Percentiles rank a stretch among this genome's conserved stretches.
phyloP scores from a whole-genome alignment of 108 stramenopile species.

The Ochromonas danica region DNA sequence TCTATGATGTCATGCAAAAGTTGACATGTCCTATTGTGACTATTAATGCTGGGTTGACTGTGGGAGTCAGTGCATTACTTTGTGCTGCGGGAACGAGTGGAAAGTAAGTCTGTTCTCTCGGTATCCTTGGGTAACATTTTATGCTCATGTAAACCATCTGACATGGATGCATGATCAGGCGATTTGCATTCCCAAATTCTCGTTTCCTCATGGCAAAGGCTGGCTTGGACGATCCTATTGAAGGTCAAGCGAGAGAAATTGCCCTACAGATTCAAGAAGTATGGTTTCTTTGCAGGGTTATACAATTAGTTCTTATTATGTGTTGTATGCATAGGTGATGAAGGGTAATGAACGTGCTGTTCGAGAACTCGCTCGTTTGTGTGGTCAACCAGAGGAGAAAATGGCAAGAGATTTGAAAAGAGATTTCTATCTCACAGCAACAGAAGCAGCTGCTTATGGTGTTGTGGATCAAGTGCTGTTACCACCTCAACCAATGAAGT shows the following conservation, averaged over 20 bases:
- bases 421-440: slow-evolving; percentile 85
- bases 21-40: slow-evolving; percentile 67
- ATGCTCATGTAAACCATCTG: no score
- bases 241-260: background rate
- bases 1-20: slow-evolving; percentile 81
- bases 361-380: slow-evolving; percentile 66
- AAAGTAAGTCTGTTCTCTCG: background rate
- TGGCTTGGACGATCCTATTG: slow-evolving; percentile 68
- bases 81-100: slow-evolving; percentile 80
- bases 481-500: background rate
- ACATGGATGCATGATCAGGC: no score
- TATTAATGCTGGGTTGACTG: slow-evolving; percentile 78
- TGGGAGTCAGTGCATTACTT: slow-evolving; percentile 86
- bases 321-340: no score
- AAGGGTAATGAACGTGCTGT: slow-evolving; percentile 71
- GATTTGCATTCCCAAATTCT: slow-evolving; percentile 79
- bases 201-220: slow-evolving; percentile 82
- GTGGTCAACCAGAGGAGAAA: slow-evolving; percentile 69
- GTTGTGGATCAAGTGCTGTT: slow-evolving; percentile 45
- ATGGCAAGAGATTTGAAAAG: slow-evolving; percentile 77
- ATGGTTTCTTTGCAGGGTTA: slow-evolving; percentile 69
- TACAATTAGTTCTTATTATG: slow-evolving; percentile 56
- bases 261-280: background rate
- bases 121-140: no score
- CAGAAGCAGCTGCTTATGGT: slow-evolving; percentile 69